Percentiles rank a stretch among this genome's conserved stretches.
Conservation (phyloP, 768 basidiomycete species). For the Mycena rosella region DNA sequence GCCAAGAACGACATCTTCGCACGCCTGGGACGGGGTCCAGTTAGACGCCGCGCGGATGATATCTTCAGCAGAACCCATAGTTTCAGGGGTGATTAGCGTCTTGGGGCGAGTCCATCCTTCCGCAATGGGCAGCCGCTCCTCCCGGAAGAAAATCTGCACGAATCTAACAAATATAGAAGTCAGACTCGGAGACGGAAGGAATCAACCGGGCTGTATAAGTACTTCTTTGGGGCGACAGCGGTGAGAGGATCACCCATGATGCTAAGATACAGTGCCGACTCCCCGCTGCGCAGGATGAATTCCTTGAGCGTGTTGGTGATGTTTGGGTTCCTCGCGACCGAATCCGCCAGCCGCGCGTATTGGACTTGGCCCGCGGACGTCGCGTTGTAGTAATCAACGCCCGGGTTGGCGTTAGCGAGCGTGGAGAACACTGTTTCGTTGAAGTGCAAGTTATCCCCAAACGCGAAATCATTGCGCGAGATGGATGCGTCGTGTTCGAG, state of each 20-base stretch:
- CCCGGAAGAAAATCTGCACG: slow-evolving; percentile 37
- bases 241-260: neutral
- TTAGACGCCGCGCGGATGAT: slow-evolving; percentile 16
- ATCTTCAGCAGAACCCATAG: neutral
- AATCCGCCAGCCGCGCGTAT: neutral
- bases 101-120: slow-evolving; percentile 31
- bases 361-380: neutral
- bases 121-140: slow-evolving; percentile 34
- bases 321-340: neutral
- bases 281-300: neutral
- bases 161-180: slow-evolving; percentile 20
- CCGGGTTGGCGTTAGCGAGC: neutral
- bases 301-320: neutral
- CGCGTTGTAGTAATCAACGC: neutral
- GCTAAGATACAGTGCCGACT: neutral
- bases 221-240: neutral
- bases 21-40: slow-evolving; percentile 13
- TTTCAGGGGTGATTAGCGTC: slow-evolving; percentile 17
- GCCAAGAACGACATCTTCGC: neutral
- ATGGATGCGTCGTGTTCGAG: too few relatives aligned
- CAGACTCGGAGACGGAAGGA: neutral
- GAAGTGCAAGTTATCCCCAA: neutral
- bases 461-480: neutral
- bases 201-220: too few relatives aligned
- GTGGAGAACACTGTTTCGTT: neutral